Evolutionary conservation across 192 early-diverging fungal species (phyloP), one percentile per base, ranked within the genome.

Genomic region (Radiomyces spectabilis): DNA sequence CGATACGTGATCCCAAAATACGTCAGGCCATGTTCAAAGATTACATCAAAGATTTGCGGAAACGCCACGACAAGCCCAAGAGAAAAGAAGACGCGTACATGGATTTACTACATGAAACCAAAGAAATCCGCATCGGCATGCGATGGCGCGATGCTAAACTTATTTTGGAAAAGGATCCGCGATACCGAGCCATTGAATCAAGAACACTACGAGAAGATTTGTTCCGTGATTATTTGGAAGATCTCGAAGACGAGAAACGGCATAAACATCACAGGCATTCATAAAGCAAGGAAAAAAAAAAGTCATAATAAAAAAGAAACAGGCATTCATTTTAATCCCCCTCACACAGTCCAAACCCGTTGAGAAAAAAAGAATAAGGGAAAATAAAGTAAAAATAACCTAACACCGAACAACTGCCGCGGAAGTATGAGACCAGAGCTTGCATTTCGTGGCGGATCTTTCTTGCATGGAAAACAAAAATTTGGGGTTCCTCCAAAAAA

Each of bases 61-160:
- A 42, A 37, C 30, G 50, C 1, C 38, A 24, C 4, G 34, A 27
- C 3, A 33, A 37, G 19, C 31, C 27, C 57, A 82, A 66, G 64
- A 61, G 58, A 64, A 59, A 66, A 55, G 69, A 77, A 61, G 53
- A 67, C 40, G 75, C 74, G 19, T 91, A 85, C 53, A 70, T 69
- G 26, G 68, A 67, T n/a, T 53, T 89, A 33, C 59, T 89, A 34
- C 51, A 52, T 35, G 80, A 79, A 38, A 81, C 74, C 24, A 69
- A 61, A 26, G 84, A 76, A 25, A 75, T 88, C 52, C 54, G 59
- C 39, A 35, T 57, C 16, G 72, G 77, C 10, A 81, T 84, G 6
- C 71, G 74, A 19, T 91, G 86, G 86, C 68, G 80, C 37, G 79
- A 83, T 61, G 67, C 81, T 24, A 83, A 85, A 59, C 65, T 62